Base-by-base conservation (phyloP, 139 green algal genomes). In the Trebouxia sp. region DNA sequence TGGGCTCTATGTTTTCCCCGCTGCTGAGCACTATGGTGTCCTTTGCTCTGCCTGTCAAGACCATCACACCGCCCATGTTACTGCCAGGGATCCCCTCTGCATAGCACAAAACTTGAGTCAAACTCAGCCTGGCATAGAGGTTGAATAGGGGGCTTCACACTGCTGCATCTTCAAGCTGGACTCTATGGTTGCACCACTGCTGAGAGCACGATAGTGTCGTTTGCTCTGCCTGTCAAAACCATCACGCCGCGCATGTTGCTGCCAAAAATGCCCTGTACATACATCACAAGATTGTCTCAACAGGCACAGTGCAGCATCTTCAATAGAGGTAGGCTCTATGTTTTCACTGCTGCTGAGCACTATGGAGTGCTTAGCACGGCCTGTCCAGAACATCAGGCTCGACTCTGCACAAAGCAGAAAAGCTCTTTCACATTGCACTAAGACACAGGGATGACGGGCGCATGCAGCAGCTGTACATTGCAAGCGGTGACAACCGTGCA, bases 1-100 rank as follows among this genome's bases (percentile, higher is more conserved):
- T 83, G 15, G 95, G 95, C 85, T 98, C 94, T 35, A 98, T 90
- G 83, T 98, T 98, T 87, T 98, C 95, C 65, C 95, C 95, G 39
- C 76, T 93, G 82, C 78, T 80, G 20, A 98, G 89, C 78, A 98
- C 94, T 38, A 98, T 93, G 5, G 94, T 98, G 88, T 98, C 95
- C 86, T 98, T 98, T 51, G 89, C 87, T 42, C 95, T 87, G 1
- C 94, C 92, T 3, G 83, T 87, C 15, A 94, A 82, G 42, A 94
- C 85, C 22, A 94, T 84, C n/a, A 80, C 80, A 22, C 93, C 92
- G 6, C 67, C 85, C 91, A 94, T 93, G 81, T 66, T 75, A 80
- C 85, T 94, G 83, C 87, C 83, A 1, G 81, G 32, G 30, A 93
- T 88, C 3, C 85, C 89, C 4, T 42, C 53, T 79, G 62, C 62